Evolutionary conservation across 306 rosid species (phyloP), one percentile per base, ranked within the genome.

Genomic region (Cicer judaicum): DNA sequence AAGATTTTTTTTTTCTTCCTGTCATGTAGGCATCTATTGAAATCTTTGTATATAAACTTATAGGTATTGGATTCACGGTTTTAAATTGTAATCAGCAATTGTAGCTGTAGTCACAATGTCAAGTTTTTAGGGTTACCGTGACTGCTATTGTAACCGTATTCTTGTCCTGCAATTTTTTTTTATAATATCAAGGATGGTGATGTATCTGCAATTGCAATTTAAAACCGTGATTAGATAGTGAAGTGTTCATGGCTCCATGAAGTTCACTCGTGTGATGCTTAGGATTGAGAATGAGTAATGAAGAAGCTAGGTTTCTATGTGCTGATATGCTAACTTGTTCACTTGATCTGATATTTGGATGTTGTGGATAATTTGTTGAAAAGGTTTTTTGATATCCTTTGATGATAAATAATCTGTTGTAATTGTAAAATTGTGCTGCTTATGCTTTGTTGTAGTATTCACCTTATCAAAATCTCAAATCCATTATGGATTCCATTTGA

Each of bases 261-360:
- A 73, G n/a, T 67, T 66, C 50, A 18, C 46, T 29, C 5, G 15
- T 53, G 9, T 54, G 19, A 64, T 60, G 73, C 18, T 39, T 62
- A 9, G 24, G 43, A 9, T 29, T 29, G n/a, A 40, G 12, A n/a
- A 54, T 18, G 64, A 11, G 63, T 56, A 56, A 12, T 5, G 3
- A 5, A 12, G 43, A 47, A 47, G 8, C 34, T 16, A 4, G 19
- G 14, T 16, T 38, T 9, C 7, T 47, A 13, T 0, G 29, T 9
- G 52, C 60, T 46, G 3, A 5, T 42, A 57, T 10, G 18, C 36
- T n/a, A 47, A 40, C 24, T 29, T 73, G 78, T 18, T 9, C 2
- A 7, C 14, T 1, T 9, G 12, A 10, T 36, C 40, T 63, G 52
- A 64, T 41, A 53, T 54, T 43, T 18, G 52, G 49, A 15, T 0